These are phyloP conservation scores for Vitis rotundifolia DNA, from an alignment of 164 flowering plant genomes.

Conservation along the genomic window DNA sequence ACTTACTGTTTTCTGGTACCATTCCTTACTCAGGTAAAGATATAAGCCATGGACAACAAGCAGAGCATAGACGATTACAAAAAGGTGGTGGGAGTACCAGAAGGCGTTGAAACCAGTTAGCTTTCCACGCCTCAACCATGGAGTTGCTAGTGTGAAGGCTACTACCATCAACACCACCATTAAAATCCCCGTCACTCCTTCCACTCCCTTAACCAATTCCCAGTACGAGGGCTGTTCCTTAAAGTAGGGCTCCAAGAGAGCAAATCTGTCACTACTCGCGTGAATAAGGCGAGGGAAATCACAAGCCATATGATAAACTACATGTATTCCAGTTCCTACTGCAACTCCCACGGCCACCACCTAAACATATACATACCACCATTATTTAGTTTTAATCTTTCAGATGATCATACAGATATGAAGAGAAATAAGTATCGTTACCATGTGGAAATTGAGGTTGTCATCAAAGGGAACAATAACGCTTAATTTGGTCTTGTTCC, in stretches of 20 bases:
- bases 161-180: conserved; percentile 6
- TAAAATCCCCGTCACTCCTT: background rate
- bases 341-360: conserved; percentile 32
- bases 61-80: conserved; percentile 2
- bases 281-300: conserved; percentile 32
- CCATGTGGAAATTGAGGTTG: conserved; percentile 9
- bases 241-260: background rate
- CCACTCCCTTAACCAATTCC: background rate
- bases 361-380: background rate
- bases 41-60: conserved; percentile 1
- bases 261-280: background rate
- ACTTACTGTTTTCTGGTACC: conserved; percentile 4
- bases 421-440: too few relatives aligned
- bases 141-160: conserved; percentile 3
- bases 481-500: conserved; percentile 1
- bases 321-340: conserved; percentile 34
- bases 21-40: conserved; percentile 1
- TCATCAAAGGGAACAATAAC: conserved; percentile 1
- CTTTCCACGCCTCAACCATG: conserved; percentile 2
- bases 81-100: conserved; percentile 6
- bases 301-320: conserved; percentile 31
- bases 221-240: background rate
- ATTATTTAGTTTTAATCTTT: too few relatives aligned
- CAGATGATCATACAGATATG: too few relatives aligned
- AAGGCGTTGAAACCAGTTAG: conserved; percentile 7